Base-by-base conservation (phyloP, 352 stramenopile genomes). In the Pythium aphanidermatum region DNA sequence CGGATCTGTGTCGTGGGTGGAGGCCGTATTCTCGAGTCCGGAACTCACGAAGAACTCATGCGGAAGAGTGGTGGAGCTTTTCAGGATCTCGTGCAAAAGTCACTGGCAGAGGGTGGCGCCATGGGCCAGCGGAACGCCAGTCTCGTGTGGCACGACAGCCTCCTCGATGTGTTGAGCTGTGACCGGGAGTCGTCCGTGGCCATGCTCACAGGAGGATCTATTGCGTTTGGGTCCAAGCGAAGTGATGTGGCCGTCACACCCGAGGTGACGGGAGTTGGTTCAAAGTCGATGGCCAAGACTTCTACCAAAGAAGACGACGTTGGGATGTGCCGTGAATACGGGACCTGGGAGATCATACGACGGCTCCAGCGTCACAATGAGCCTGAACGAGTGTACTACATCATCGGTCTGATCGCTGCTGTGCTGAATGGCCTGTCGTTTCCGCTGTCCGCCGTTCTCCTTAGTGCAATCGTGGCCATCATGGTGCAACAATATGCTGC, bases 401-500 rank as follows among this genome's bases (percentile, higher is more conserved):
- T 48, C 0, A 27, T 56, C 9, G 54, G 54, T 0, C 11, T 63
- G 2, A 14, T 61, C 1, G 49, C 46, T 2, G 45, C 53, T 1
- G 46, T 31, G 6, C 30, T 70, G 1, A 65, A 50, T 8, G 68
- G 68, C 9, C 59, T 69, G 5, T 46, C 55, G 2, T 70, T 69
- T 36, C 68, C 68, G 4, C 52, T 40, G 2, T 73, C 64, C 6
- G 58, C 64, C 1, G 23, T 79, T 37, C 41, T 79, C 12, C 60
- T 71, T 20, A 74, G 61, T 12, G 50, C 54, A 12, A 71, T 84
- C 53, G 65, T 79, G 5, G 60, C 60, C 0, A 48, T 51, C 4
- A 81, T 84, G 72, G 66, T 65, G 2, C 46, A 73, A 38, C 48
- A 76, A 38, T 83, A 76, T 26, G 55, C 50, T 13, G 17, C 39